These are phyloP conservation scores for Russula compacta DNA, from an alignment of 768 basidiomycete genomes.

Conservation along the genomic window DNA sequence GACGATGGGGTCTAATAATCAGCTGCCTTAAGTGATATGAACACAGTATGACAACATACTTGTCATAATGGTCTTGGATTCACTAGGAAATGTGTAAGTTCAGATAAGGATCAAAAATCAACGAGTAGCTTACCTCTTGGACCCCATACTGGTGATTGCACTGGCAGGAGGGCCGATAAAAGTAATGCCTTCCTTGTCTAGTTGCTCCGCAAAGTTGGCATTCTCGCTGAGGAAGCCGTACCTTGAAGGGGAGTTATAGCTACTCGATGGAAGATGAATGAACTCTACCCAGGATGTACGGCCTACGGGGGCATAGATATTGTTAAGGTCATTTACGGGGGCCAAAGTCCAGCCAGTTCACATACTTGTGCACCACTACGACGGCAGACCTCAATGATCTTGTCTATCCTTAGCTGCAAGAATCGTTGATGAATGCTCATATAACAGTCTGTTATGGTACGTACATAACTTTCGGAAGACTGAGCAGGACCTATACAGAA, in stretches of 20 bases:
- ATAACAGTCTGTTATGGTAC: slow-evolving; percentile 25
- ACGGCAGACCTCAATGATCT: slow-evolving; percentile 77
- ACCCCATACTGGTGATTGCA: slow-evolving; percentile 92
- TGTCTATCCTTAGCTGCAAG: slow-evolving; percentile 71
- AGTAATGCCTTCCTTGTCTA: slow-evolving; percentile 71
- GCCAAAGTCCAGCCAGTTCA: neutral
- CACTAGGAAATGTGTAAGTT: slow-evolving; percentile 35
- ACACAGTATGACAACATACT: slow-evolving; percentile 32
- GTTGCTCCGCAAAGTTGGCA: slow-evolving; percentile 62
- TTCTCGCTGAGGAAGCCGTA: slow-evolving; percentile 94
- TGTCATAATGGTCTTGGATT: slow-evolving; percentile 93
- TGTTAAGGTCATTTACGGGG: neutral
- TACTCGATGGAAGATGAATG: neutral
- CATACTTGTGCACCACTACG: slow-evolving; percentile 76
- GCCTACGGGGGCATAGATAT: slow-evolving; percentile 39
- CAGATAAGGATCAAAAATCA: neutral
- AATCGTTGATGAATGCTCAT: neutral
- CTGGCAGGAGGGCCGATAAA: slow-evolving; percentile 87
- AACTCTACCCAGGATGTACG: slow-evolving; percentile 76
- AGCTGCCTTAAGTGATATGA: neutral
- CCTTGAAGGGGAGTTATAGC: slow-evolving; percentile 29
- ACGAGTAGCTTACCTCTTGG: slow-evolving; percentile 61
- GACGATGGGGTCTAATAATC: neutral
- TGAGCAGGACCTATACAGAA: slow-evolving; percentile 83
- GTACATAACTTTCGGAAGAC: slow-evolving; percentile 80